These are phyloP conservation scores for Cercophora samala DNA, from an alignment of 495 filamentous ascomycete species.

Conservation along the genomic window DNA sequence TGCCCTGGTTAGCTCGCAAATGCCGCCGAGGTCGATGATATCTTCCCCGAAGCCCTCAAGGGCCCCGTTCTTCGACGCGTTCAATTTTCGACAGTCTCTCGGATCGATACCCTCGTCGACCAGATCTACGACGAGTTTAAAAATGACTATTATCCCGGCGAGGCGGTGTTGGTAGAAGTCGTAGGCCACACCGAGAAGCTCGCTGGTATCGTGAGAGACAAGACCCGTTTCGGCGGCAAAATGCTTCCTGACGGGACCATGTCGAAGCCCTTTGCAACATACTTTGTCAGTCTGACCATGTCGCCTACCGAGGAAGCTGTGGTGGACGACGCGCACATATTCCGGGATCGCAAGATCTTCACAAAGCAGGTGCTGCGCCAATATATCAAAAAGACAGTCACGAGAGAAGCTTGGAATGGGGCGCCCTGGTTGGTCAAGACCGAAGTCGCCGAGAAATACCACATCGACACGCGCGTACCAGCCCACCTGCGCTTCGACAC, in stretches of 20 bases:
- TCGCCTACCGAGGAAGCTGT: constrained; percentile 69
- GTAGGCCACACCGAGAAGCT: constrained; percentile 62
- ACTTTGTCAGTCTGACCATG: constrained; percentile 72
- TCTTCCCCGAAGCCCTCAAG: constrained; percentile 87
- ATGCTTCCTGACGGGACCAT: constrained; percentile 60
- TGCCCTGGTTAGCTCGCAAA: constrained; percentile 61
- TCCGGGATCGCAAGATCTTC: constrained; percentile 86
- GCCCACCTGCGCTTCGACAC: constrained; percentile 75
- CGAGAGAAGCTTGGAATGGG: constrained; percentile 85
- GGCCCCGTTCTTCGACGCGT: constrained; percentile 85
- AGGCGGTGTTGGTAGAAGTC: constrained; percentile 72
- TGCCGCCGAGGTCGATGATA: constrained; percentile 82
- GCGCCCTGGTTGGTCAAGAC: constrained; percentile 95
- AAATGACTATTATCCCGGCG: constrained; percentile 88
- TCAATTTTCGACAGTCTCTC: constrained; percentile 85
- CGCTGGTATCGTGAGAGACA: constrained; percentile 78
- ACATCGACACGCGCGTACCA: constrained; percentile 80
- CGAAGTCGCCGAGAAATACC: constrained; percentile 75
- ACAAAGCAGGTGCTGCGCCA: constrained; percentile 91
- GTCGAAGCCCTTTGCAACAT: constrained; percentile 67
- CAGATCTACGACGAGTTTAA: constrained; percentile 75
- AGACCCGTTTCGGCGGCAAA: constrained; percentile 67
- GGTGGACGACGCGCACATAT: constrained; percentile 77
- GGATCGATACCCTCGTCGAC: constrained; percentile 82
- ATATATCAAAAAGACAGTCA: constrained; percentile 92